A percentile compares a stretch with the other conserved stretches of the same genome.
These are phyloP conservation scores for Calocera viscosa DNA, from an alignment of 768 basidiomycete species.

Conservation along the genomic window DNA sequence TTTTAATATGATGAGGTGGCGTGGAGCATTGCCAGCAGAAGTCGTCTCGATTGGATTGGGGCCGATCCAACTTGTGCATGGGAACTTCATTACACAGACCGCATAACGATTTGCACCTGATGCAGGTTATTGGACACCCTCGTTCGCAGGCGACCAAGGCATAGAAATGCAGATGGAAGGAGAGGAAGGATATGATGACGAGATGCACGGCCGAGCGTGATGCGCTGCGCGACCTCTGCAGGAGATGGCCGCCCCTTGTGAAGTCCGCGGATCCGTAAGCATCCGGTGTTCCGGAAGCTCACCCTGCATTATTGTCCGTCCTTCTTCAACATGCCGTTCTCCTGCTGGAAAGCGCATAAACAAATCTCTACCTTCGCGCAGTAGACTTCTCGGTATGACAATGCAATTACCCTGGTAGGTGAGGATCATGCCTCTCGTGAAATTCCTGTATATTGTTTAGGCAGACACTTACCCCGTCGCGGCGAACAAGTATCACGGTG, in stretches of 20 bases:
- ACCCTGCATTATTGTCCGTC: neutral
- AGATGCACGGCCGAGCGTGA: no score
- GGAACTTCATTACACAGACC: neutral
- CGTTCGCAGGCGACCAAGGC: no score
- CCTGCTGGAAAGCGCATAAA: neutral
- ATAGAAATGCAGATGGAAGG: no score
- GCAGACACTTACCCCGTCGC: neutral
- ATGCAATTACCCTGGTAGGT: neutral
- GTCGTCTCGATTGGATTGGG: neutral
- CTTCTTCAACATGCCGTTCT: neutral
- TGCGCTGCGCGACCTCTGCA: no score
- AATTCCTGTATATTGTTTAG: neutral
- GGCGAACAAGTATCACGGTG: neutral
- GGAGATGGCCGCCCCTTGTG: neutral
- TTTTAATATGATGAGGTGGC: neutral
- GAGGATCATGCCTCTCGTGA: neutral
- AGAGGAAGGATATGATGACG: no score
- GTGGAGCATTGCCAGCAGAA: neutral
- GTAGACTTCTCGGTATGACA: neutral
- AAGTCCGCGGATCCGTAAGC: constrained; percentile 1
- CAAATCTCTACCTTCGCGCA: neutral
- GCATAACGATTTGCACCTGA: neutral
- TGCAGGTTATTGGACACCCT: no score
- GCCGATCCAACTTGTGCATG: neutral
- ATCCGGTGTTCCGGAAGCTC: neutral